Percentiles rank a stretch among this genome's conserved stretches.
phyloP scores from a whole-genome alignment of 192 early-diverging fungal genomes.

The Entomortierella beljakovae region DNA sequence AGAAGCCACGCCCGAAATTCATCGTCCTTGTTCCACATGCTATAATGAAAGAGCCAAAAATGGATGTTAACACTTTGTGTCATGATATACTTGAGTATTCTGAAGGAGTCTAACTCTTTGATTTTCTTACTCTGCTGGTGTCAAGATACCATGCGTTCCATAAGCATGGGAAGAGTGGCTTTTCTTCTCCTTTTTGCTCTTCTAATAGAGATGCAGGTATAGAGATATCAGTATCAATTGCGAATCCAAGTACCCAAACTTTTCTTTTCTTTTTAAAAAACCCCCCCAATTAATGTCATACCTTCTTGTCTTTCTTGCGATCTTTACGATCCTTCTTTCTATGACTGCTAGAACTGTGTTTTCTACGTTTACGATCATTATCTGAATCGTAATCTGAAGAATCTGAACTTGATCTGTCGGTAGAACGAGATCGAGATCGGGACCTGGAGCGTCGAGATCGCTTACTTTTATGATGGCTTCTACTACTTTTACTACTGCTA shows the following conservation, averaged over 20 bases:
- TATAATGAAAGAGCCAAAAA: constrained; percentile 30
- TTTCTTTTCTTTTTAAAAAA: background rate
- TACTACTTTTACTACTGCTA: constrained; percentile 12
- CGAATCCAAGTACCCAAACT: background rate
- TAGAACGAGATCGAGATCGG: constrained; percentile 25
- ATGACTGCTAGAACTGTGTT: constrained; percentile 26
- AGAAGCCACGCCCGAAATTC: constrained; percentile 70
- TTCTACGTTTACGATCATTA: constrained; percentile 39
- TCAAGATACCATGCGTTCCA: constrained; percentile 65
- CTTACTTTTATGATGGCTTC: constrained; percentile 25
- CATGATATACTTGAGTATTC: background rate
- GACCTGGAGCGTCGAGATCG: constrained; percentile 40
- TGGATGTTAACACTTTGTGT: background rate
- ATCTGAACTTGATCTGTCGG: constrained; percentile 19
- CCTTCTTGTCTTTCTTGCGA: constrained; percentile 58
- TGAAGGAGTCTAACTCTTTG: background rate
- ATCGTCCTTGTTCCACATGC: constrained; percentile 54
- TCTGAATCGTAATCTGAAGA: constrained; percentile 47
- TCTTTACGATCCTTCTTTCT: constrained; percentile 59
- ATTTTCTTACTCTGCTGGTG: constrained; percentile 61
- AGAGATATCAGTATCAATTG: background rate
- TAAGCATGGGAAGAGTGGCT: constrained; percentile 53
- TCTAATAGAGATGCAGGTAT: constrained; percentile 25
- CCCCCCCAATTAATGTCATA: constrained; percentile 25
- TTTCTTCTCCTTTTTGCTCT: constrained; percentile 60